Conservation (phyloP, 2,329 filamentous ascomycete genomes). For the Zopfia rhizophila region DNA sequence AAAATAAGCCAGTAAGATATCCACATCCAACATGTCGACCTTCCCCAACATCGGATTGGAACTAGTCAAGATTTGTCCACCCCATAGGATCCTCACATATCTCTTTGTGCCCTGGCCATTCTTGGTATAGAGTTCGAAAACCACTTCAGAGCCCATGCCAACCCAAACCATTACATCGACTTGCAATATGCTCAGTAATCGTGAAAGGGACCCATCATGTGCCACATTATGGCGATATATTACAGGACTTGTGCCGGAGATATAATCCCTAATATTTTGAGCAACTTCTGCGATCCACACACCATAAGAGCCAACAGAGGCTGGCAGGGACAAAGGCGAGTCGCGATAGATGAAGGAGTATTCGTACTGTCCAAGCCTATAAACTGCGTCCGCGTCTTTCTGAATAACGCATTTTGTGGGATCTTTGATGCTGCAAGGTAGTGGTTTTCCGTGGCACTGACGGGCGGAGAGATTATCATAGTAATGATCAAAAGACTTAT, state of each 20-base stretch:
- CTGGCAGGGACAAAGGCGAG: constrained; percentile 68
- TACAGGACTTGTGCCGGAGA: constrained; percentile 39
- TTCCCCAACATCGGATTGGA: constrained; percentile 74
- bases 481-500: constrained; percentile 81
- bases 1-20: constrained; percentile 74
- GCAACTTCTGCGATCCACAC: constrained; percentile 80
- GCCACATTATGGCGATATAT: constrained; percentile 81
- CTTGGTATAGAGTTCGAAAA: constrained; percentile 74
- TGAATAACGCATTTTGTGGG: constrained; percentile 69
- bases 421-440: constrained; percentile 72
- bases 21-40: constrained; percentile 76
- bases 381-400: constrained; percentile 73
- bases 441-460: constrained; percentile 77
- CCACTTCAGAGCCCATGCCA: constrained; percentile 81
- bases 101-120: constrained; percentile 28
- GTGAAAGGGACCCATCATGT: constrained; percentile 78
- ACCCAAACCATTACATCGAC: constrained; percentile 83
- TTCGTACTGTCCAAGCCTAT: constrained; percentile 81
- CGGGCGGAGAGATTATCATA: constrained; percentile 84
- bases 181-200: constrained; percentile 76
- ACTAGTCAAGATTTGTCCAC: constrained; percentile 72
- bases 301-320: constrained; percentile 71
- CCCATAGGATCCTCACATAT: constrained; percentile 76
- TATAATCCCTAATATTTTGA: constrained; percentile 66
- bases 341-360: constrained; percentile 83